Base-by-base conservation (phyloP, 1,139 yeast genomes). In the Sugiyamaella castrensis region DNA sequence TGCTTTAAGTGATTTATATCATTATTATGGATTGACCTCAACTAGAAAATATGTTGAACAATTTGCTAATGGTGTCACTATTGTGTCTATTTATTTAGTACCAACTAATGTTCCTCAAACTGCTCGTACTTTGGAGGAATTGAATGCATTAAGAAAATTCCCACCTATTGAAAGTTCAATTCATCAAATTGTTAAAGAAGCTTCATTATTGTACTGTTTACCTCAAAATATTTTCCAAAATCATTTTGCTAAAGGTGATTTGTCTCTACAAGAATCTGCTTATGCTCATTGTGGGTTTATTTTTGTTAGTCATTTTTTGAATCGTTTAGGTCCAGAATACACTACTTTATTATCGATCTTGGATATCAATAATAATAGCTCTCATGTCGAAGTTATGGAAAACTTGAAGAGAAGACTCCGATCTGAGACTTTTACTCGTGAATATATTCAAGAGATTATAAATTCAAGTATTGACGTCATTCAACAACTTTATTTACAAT, bases 251-350 rank as follows among this genome's bases (percentile, higher is more conserved):
- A 70, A 75, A 50, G 87, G 94, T 50, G 83, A 82, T 57, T 78
- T 91, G 68, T 89, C 97, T 1, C 81, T 94, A 61, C 98, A 92
- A 71, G 98, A 92, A 71, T 81, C 92, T 46, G 84, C 91, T 55
- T 92, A 92, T 67, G 95, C 98, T 39, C 98, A 92, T 69, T 85
- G 89, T 64, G 96, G 92, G 59, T 87, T 87, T 47, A 87, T 89
- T 53, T 92, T 92, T 64, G 95, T 88, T 46, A 84, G 95, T 43
- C 98, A 92, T 69, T 92, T 92, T 71, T 79, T 92, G 68, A 92
- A 92, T 73, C 80, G 98, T 64, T 77, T 92, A 63, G 98, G 98
- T 28, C 82, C 92, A 1, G 98, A 91, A 69, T 92, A 87, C 69
- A 81, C 77, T 57, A 78, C 88, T 48, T 76, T 92, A 62, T 70